Conservation (phyloP, 75 land plant genomes). For the Sequoiadendron giganteum region DNA sequence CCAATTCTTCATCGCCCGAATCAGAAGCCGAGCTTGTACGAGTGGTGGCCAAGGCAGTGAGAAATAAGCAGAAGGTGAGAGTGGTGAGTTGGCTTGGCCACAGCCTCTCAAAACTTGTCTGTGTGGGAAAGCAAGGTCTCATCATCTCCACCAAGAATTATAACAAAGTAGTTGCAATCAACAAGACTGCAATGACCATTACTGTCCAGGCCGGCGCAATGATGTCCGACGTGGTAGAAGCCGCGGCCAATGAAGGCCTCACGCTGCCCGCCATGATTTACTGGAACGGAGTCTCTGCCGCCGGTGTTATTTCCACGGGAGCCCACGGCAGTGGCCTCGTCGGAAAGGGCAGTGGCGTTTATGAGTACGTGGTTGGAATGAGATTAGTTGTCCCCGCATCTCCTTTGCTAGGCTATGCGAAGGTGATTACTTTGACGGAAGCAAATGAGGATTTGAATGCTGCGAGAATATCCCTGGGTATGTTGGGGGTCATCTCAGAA, state of each 20-base stretch:
- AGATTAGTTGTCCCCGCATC: slow-evolving; percentile 28
- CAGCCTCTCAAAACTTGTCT: not conserved
- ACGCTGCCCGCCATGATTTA: slow-evolving; percentile 28
- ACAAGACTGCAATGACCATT: not conserved
- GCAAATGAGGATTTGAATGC: slow-evolving; percentile 20
- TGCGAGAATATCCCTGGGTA: slow-evolving; percentile 18
- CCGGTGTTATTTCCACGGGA: slow-evolving; percentile 23
- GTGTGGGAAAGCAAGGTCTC: not conserved
- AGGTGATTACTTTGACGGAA: slow-evolving; percentile 19
- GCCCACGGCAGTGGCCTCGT: slow-evolving; percentile 31
- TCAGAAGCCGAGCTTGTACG: not conserved
- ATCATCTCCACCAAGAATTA: not conserved
- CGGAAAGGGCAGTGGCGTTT: slow-evolving; percentile 24
- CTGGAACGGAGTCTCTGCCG: slow-evolving; percentile 31
- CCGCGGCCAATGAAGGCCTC: not conserved
- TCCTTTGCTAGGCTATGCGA: slow-evolving; percentile 21
- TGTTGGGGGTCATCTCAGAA: slow-evolving; percentile 17
- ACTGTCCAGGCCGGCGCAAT: slow-evolving; percentile 15
- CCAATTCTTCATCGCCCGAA: not conserved
- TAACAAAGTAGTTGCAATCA: not conserved
- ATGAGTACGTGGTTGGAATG: slow-evolving; percentile 31
- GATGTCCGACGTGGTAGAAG: slow-evolving; percentile 18
- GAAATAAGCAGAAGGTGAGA: not conserved
- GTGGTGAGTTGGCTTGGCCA: not conserved
- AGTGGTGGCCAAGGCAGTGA: not conserved